Evolutionary conservation across 2,329 filamentous ascomycete species (phyloP), one percentile per base, ranked within the genome.

Genomic region (Periglandula ipomoeae): DNA sequence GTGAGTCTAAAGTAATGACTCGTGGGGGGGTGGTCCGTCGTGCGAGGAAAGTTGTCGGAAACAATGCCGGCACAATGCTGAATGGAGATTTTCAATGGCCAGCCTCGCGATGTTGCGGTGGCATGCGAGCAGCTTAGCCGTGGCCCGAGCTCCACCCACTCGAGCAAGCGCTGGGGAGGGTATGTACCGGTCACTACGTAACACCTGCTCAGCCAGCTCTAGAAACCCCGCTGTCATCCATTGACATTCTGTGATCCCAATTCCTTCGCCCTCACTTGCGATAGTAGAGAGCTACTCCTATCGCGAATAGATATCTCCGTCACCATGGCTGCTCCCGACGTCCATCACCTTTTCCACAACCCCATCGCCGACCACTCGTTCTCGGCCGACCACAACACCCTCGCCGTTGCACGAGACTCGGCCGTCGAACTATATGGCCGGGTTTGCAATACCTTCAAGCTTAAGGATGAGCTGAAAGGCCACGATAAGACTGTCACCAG

Each of bases 351-450:
- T 57, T 98, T 98, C 74, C 89, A 97, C 73, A 82, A 85, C 59
- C 89, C 91, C 53, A 96, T 98, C 64, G 88, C 89, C 57, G 93
- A 98, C 75, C 93, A 98, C 70, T 96, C 91, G 50, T 98, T 98
- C 80, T 95, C 90, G 56, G 83, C 89, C 54, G 93, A 98, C 71
- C 87, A 84, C 65, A 75, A 83, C 66, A 90, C 85, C 24, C 79
- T 98, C 50, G 93, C 93, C 50, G 90, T 98, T 50, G 87, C 91
- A 55, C 86, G 89, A 60, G 91, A 97, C 65, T 89, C 85, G 63
- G 80, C 82, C 58, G 85, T 98, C 61, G 89, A 96, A 74, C 82
- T 98, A 38, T 97, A 96, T 68, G 74, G 78, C 60, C 79, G 76
- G 59, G 76, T 76, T 49, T 89, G 87, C 63, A 81, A 73, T 61